Conservation (phyloP, 768 basidiomycete species). For the Gyrodon lividus region DNA sequence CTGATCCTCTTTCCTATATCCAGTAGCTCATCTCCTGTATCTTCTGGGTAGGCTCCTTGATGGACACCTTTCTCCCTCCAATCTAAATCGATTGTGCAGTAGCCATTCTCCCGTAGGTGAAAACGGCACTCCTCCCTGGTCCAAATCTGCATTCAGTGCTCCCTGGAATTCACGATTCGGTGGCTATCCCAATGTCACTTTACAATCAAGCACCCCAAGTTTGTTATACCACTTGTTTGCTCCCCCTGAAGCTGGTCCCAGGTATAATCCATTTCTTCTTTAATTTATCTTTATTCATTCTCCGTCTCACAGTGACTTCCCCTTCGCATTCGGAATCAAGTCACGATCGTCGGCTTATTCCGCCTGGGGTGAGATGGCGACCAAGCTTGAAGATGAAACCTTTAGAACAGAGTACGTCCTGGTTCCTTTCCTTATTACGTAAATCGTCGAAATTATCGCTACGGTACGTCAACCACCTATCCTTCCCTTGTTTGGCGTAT, state of each 20-base stretch:
- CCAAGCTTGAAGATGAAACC: conserved; percentile 65
- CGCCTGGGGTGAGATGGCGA: conserved; percentile 74
- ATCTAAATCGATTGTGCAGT: conserved; percentile 27
- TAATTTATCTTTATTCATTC: conserved; percentile 17
- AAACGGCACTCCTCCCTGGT: conserved; percentile 26
- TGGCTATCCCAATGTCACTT: conserved; percentile 50
- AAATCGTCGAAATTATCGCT: conserved; percentile 22
- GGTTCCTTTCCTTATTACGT: conserved; percentile 31
- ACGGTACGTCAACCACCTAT: conserved; percentile 21
- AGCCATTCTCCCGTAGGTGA: conserved; percentile 32
- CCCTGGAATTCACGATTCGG: conserved; percentile 30
- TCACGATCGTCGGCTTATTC: conserved; percentile 52
- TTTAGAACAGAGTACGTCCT: conserved; percentile 82
- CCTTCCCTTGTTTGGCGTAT: conserved; percentile 18
- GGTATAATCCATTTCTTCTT: conserved; percentile 23
- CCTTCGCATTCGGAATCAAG: conserved; percentile 30
- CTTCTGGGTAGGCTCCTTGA: conserved; percentile 43
- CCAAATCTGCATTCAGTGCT: conserved; percentile 21
- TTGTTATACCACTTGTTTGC: conserved; percentile 73
- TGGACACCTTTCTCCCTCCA: conserved; percentile 16
- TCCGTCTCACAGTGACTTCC: conserved; percentile 37
- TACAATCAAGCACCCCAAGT: conserved; percentile 60
- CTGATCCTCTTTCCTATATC: neutral
- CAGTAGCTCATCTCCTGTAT: conserved; percentile 28
- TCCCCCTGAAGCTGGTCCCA: conserved; percentile 60